Conservation (phyloP, 495 filamentous ascomycete genomes). For the Podospora sp. region DNA sequence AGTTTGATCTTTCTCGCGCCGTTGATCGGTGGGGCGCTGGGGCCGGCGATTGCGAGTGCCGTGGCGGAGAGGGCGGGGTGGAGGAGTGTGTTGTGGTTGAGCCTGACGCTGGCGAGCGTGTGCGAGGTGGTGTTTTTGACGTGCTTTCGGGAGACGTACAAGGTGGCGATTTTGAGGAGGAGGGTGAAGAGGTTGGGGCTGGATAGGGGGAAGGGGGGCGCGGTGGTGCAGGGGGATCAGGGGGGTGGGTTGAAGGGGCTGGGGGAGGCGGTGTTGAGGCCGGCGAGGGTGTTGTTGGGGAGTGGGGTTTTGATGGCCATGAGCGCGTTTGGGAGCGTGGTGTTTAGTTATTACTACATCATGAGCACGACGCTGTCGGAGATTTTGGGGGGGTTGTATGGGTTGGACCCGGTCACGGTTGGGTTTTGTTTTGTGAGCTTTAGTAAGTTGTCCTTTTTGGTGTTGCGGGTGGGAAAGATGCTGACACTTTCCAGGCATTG, state of each 20-base stretch:
- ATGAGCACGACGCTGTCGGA: conserved; percentile 55
- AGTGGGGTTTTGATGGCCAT: conserved; percentile 53
- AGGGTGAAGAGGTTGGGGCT: conserved; percentile 45
- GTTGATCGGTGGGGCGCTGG: conserved; percentile 54
- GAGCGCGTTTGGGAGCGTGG: conserved; percentile 51
- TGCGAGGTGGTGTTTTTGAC: conserved; percentile 52
- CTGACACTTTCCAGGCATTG: conserved; percentile 49
- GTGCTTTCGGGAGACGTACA: conserved; percentile 54
- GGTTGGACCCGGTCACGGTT: conserved; percentile 46
- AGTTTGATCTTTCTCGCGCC: conserved; percentile 52
- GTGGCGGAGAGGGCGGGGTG: conserved; percentile 62
- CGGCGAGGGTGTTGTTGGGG: conserved; percentile 49
- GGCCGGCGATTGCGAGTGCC: conserved; percentile 62
- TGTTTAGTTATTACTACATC: conserved; percentile 59
- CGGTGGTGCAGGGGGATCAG: conserved; percentile 47
- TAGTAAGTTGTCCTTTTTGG: conserved; percentile 44
- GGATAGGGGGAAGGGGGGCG: conserved; percentile 26
- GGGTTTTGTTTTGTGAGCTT: conserved; percentile 54
- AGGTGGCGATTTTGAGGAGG: conserved; percentile 50
- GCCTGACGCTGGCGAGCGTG: conserved; percentile 48
- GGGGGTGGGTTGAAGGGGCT: conserved; percentile 30
- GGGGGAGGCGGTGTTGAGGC: conserved; percentile 49
- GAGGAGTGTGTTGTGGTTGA: conserved; percentile 59
- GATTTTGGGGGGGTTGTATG: conserved; percentile 51
- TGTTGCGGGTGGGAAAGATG: neutral